Base-by-base conservation (phyloP, 148 eudicot species). In the Nepenthes gracilis region DNA sequence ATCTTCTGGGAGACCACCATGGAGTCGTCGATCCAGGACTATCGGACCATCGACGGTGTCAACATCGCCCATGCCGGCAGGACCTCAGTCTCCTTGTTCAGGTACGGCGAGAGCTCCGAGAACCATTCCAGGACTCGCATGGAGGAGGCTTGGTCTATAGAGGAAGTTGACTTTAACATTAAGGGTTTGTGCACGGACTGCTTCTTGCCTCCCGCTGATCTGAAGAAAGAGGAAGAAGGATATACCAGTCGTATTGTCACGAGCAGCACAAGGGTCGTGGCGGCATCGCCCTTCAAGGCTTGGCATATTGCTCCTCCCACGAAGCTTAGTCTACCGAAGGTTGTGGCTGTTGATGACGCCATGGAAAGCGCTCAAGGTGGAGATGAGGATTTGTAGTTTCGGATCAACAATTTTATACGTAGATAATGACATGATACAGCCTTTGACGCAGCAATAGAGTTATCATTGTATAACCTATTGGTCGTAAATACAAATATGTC, bases 1-100 rank as follows among this genome's bases (percentile, higher is more conserved):
- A 85, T 85, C 47, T 85, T 83, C n/a, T 91, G 97, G 96, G 97
- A 91, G 72, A 91, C 97, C 5, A 83, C 93, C 0, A 91, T 91
- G 97, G 97, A 85, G 63, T 83, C 97, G 1, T 60, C 60, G 1
- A 78, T 91, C 47, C 77, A 78, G 14, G 97, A 91, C 61, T 91
- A 91, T 58, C 67, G 78, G 23, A 75, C 87, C 3, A 64, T 91
- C 1, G 96, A 87, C 5, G 97, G 97, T 1, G 76, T 87, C 23
- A 87, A 85, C 68, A 78, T 91, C 3, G 97, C 97, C 4, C 96
- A 91, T 57, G 54, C 81, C 1, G 97, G 97, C 1, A 75, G 77
- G 55, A 91, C 97, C 0, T 60, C 63, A 0, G 93, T 85, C 15
- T 85, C 93, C 0, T 53, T 91, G 68, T 75, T 85, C 14, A 70